These are phyloP conservation scores for Neofusicoccum cordaticola DNA, from an alignment of 2,329 filamentous ascomycete species.

Conservation along the genomic window DNA sequence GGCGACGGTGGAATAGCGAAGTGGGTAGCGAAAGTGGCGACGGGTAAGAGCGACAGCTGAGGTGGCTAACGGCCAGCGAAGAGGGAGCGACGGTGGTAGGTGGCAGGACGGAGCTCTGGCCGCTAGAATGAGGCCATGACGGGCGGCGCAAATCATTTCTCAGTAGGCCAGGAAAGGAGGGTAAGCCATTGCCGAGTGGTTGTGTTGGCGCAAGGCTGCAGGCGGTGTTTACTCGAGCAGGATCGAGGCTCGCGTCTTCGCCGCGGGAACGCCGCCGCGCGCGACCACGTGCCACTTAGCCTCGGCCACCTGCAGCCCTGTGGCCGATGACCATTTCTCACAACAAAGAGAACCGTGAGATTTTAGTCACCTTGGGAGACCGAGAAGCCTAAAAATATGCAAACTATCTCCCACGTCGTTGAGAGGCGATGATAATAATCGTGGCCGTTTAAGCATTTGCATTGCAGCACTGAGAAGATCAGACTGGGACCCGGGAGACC, in stretches of 20 bases:
- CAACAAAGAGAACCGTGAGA: no score
- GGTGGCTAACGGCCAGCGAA: not conserved
- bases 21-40: not conserved
- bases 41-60: not conserved
- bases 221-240: not conserved
- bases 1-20: not conserved
- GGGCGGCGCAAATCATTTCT: not conserved
- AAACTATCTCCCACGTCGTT: no score
- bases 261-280: not conserved
- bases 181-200: not conserved
- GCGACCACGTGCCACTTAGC: not conserved
- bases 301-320: not conserved
- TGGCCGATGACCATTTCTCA: not conserved
- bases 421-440: no score
- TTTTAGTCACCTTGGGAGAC: no score
- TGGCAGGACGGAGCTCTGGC: not conserved
- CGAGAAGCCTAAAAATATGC: no score
- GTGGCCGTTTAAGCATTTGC: no score
- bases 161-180: not conserved
- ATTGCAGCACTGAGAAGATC: no score
- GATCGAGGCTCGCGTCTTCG: constrained; percentile 2
- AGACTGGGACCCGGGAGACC: no score
- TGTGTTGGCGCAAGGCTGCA: not conserved
- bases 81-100: not conserved
- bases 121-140: not conserved